Evolutionary conservation across 257 asterid genomes (phyloP), one percentile per base, ranked within the genome.

Genomic region (Henckelia pumila): DNA sequence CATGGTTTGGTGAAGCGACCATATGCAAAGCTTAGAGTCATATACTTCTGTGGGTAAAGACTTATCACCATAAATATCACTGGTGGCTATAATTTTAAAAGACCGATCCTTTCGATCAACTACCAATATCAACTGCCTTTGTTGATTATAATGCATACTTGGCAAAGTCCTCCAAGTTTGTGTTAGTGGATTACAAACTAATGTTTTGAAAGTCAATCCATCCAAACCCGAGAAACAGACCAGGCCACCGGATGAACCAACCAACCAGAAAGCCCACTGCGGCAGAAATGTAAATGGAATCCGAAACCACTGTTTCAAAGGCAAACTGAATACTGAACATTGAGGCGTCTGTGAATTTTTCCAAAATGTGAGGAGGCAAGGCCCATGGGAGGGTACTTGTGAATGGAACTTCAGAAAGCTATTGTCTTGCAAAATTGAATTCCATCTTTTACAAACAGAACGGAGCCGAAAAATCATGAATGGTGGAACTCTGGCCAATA

Each of bases 211-310:
- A 44, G 82, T 81, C 71, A 77, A 65, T 3, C 95, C 95, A 71
- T 94, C 99, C 47, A 91, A 66, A 5, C 99, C 99, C 0, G 99
- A 86, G 74, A 94, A 91, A 67, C 99, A 94, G 16, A 91, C 91
- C 26, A 94, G 92, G 14, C 99, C 99, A 4, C 96, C 95, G 1
- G 99, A 94, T 60, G 99, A 94, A 67, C 99, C 99, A n/a, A 94
- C 97, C 79, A 94, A 53, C 97, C 97, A 90, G 73, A 82, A 88
- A 14, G 97, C 96, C 99, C 99, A 94, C 9, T 68, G 87, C 0
- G 99, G 99, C 32, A 94, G 83, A 77, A 94, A 94, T 0, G 83
- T 81, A 67, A 94, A 94, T 1, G 97, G 99, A 62, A 94, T 85
- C 67, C 96, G 83, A 76, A 91, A 94, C 97, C 97, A 91, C 71